Percentiles rank a stretch among this genome's conserved stretches.
These are phyloP conservation scores for Neofusicoccum ribis DNA, from an alignment of 2,329 filamentous ascomycete species.

Conservation along the genomic window DNA sequence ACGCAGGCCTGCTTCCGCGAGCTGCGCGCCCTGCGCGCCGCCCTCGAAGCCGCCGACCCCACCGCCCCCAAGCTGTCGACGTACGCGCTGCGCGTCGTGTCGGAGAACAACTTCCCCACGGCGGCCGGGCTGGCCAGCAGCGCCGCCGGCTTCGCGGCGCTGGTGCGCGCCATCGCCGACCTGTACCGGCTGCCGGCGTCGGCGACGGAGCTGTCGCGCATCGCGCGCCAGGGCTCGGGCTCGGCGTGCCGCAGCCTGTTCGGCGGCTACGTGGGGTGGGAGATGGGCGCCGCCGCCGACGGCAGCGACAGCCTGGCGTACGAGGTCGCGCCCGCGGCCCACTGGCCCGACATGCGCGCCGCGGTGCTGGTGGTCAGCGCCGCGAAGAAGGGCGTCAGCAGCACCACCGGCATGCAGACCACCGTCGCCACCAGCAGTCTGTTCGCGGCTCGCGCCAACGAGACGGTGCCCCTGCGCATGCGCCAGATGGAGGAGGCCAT, in stretches of 20 bases:
- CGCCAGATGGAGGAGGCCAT: constrained; percentile 81
- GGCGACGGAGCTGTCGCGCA: constrained; percentile 79
- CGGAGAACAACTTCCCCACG: constrained; percentile 98
- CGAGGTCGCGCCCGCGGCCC: constrained; percentile 80
- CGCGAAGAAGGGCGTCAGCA: constrained; percentile 93
- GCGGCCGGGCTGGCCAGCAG: constrained; percentile 77
- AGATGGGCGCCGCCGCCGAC: constrained; percentile 72
- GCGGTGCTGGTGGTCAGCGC: constrained; percentile 88
- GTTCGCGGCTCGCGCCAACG: constrained; percentile 72
- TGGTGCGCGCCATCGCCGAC: constrained; percentile 83
- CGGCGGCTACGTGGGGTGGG: constrained; percentile 95
- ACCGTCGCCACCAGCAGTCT: constrained; percentile 90
- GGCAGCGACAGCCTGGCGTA: constrained; percentile 86
- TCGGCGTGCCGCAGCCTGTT: constrained; percentile 92
- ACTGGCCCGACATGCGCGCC: constrained; percentile 96
- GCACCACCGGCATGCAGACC: constrained; percentile 93
- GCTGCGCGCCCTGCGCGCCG: constrained; percentile 73
- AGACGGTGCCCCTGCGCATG: constrained; percentile 84
- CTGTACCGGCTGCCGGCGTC: constrained; percentile 83
- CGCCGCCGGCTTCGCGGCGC: constrained; percentile 66
- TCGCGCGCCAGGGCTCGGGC: constrained; percentile 91
- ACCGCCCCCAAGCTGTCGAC: constrained; percentile 79
- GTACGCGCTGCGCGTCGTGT: constrained; percentile 80
- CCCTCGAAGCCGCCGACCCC: constrained; percentile 70
- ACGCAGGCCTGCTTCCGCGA: constrained; percentile 94